phyloP scores from a whole-genome alignment of 257 asterid genomes.

The Coffea eugenioides region DNA sequence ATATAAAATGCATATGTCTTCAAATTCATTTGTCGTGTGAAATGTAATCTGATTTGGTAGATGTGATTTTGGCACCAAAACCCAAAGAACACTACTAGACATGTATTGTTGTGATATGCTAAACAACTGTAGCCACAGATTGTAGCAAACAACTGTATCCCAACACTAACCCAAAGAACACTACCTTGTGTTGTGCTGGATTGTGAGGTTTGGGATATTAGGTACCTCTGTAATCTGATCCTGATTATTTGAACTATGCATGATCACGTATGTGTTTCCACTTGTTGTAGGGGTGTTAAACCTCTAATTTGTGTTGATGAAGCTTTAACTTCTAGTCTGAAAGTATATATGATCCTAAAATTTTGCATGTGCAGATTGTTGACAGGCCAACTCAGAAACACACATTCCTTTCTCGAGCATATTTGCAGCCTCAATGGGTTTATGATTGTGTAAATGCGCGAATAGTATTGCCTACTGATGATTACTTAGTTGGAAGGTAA shows the following conservation, averaged over 20 bases:
- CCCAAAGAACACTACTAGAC: background rate
- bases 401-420: slow-evolving; percentile 77
- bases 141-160: no score
- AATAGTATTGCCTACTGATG: slow-evolving; percentile 74
- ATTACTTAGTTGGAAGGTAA: slow-evolving; percentile 79
- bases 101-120: background rate
- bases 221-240: background rate
- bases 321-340: background rate
- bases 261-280: background rate
- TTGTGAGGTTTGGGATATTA: background rate
- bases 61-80: background rate
- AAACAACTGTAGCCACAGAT: no score
- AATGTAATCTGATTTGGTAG: background rate
- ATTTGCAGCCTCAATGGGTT: slow-evolving; percentile 97
- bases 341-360: background rate
- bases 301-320: background rate
- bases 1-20: background rate
- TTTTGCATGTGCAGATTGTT: slow-evolving; percentile 60
- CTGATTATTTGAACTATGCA: background rate
- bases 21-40: background rate
- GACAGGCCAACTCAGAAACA: slow-evolving; percentile 88
- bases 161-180: no score
- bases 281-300: background rate
- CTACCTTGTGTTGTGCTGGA: background rate
- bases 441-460: slow-evolving; percentile 88